phyloP scores from a whole-genome alignment of 345 rosid species.

The Gossypium australe region DNA sequence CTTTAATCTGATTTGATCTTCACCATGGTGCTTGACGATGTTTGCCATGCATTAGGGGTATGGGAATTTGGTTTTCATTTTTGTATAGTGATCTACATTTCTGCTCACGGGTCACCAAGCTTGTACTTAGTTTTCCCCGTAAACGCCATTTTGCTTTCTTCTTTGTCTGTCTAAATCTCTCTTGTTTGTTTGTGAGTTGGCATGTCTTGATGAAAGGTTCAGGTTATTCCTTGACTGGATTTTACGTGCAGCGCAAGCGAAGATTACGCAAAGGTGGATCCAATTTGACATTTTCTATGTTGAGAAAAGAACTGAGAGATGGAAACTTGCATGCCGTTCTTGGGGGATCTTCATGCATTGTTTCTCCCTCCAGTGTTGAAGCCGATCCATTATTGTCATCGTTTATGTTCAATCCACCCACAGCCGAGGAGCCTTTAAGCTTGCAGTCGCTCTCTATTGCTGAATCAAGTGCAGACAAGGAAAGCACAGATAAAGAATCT shows the following conservation, averaged over 20 bases:
- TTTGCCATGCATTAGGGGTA: not conserved
- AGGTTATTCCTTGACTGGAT: conserved; percentile 47
- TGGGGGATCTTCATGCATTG: conserved; percentile 49
- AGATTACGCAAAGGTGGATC: conserved; percentile 57
- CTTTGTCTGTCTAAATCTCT: not conserved
- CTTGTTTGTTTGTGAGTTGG: not conserved
- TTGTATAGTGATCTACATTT: not conserved
- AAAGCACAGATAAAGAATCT: conserved; percentile 28
- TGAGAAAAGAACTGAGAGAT: conserved; percentile 68
- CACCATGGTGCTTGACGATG: not conserved
- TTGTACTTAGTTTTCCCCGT: not conserved
- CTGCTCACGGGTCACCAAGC: not conserved
- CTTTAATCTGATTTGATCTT: not conserved
- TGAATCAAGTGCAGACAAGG: conserved; percentile 29
- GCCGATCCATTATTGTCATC: conserved; percentile 70
- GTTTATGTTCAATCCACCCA: conserved; percentile 45
- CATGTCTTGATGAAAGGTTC: conserved; percentile 1
- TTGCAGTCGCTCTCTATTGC: conserved; percentile 23
- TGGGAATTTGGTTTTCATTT: not conserved
- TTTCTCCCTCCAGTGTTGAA: conserved; percentile 51
- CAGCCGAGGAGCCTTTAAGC: conserved; percentile 26
- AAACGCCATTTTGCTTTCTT: not conserved
- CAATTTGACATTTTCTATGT: conserved; percentile 45
- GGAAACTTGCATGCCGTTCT: conserved; percentile 62
- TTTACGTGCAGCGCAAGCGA: conserved; percentile 65